These are phyloP conservation scores for Apophysomyces ossiformis DNA, from an alignment of 371 early-diverging fungal species.

Conservation along the genomic window DNA sequence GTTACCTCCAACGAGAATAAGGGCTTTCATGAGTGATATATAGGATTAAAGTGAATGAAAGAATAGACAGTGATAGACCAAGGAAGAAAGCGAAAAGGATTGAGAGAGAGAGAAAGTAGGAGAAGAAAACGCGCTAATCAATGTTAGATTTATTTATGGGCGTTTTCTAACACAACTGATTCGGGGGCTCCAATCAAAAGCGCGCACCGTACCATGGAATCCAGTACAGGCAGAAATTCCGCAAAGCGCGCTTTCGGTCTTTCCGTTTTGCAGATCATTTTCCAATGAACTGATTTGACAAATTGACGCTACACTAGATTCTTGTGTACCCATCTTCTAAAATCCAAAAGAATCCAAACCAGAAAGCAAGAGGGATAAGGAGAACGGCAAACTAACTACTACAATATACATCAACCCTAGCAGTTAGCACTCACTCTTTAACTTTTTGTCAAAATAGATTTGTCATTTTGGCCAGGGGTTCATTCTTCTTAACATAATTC, in stretches of 20 bases:
- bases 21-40: constrained; percentile 83
- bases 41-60: constrained; percentile 4
- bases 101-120: constrained; percentile 8
- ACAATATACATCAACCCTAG: no score
- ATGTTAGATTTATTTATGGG: constrained; percentile 3
- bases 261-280: constrained; percentile 7
- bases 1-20: constrained; percentile 98
- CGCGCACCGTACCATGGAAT: constrained; percentile 2
- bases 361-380: no score
- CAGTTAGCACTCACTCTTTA: no score
- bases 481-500: background rate
- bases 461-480: background rate
- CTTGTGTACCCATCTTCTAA: no score
- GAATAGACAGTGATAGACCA: constrained; percentile 10
- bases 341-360: no score
- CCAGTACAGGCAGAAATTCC: background rate
- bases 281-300: background rate
- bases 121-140: background rate
- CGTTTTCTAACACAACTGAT: constrained; percentile 5
- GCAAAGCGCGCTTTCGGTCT: background rate
- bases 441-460: no score
- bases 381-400: no score
- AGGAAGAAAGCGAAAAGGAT: background rate
- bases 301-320: no score
- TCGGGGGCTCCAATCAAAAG: constrained; percentile 9